Conservation (phyloP, 2,329 filamentous ascomycete genomes). For the Diaporthe citriasiana region DNA sequence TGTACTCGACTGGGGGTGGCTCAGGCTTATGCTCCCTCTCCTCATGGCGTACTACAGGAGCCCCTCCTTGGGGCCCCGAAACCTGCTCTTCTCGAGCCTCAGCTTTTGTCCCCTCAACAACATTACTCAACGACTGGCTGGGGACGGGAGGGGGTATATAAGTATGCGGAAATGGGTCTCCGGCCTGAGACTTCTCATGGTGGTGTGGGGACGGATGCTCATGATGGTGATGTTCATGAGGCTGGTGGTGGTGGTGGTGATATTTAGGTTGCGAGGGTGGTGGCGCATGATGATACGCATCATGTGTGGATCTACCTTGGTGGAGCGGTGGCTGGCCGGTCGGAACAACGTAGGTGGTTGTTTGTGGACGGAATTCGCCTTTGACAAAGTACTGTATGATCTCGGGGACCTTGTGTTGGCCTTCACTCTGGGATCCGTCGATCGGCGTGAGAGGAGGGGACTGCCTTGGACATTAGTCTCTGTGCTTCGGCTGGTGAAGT, state of each 20-base stretch:
- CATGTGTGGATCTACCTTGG: conserved; percentile 44
- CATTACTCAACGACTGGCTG: conserved; percentile 50
- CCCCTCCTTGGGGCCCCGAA: conserved; percentile 48
- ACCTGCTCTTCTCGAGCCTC: conserved; percentile 60
- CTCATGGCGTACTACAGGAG: conserved; percentile 54
- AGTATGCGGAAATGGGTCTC: conserved; percentile 43
- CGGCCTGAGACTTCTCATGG: conserved; percentile 46
- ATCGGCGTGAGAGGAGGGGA: conserved; percentile 34
- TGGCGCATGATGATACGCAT: conserved; percentile 36
- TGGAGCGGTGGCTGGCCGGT: conserved; percentile 53
- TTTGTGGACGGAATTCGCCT: conserved; percentile 63
- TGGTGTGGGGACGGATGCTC: conserved; percentile 43
- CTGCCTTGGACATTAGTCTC: conserved; percentile 26
- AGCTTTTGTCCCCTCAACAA: conserved; percentile 63
- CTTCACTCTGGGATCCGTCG: conserved; percentile 1
- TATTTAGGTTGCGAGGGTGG: conserved; percentile 44
- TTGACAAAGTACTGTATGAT: conserved; percentile 68
- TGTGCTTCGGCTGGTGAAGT: not conserved
- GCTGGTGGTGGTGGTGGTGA: conserved; percentile 39
- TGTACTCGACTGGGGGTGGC: conserved; percentile 50
- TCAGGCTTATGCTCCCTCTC: conserved; percentile 54
- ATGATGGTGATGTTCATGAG: conserved; percentile 44
- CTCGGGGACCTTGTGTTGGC: conserved; percentile 47
- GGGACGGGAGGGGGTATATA: conserved; percentile 47
- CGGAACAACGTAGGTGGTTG: conserved; percentile 48